Conservation (phyloP, 1,284 basidiomycete genomes). For the Heterobasidion parviporum region DNA sequence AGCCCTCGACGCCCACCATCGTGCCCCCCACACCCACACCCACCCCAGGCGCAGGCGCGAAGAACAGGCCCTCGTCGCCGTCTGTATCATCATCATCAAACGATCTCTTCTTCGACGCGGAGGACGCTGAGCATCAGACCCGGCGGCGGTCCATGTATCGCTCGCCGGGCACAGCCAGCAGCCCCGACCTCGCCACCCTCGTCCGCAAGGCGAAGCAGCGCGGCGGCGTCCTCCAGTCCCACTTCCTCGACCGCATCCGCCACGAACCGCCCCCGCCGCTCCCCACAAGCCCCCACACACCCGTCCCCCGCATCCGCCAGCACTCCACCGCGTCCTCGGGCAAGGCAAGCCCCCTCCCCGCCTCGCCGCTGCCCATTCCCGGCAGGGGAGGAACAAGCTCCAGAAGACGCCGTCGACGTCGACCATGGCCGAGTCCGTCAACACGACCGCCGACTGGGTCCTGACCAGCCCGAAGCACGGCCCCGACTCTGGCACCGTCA, state of each 20-base stretch:
- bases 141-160: conserved; percentile 81
- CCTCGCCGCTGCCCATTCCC: conserved; percentile 11
- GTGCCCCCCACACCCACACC: conserved; percentile 51
- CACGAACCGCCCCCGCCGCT: conserved; percentile 42
- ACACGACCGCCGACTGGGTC: conserved; percentile 43
- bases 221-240: conserved; percentile 31
- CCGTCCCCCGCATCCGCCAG: conserved; percentile 17
- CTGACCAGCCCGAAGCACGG: conserved; percentile 33
- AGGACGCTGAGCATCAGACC: conserved; percentile 55
- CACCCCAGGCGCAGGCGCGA: conserved; percentile 8
- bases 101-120: conserved; percentile 57
- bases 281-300: conserved; percentile 17
- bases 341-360: conserved; percentile 6
- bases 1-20: conserved; percentile 40
- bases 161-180: conserved; percentile 80
- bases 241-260: conserved; percentile 33
- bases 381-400: conserved; percentile 8
- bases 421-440: conserved; percentile 13
- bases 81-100: conserved; percentile 35
- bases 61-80: conserved; percentile 21
- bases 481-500: conserved; percentile 32
- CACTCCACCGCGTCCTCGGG: conserved; percentile 27
- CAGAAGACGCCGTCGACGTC: conserved; percentile 11
- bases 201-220: conserved; percentile 72
- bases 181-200: conserved; percentile 81